A percentile compares a stretch with the other conserved stretches of the same genome.
Conservation (phyloP, 202 grass and related monocot species). For the Panicum hallii region DNA sequence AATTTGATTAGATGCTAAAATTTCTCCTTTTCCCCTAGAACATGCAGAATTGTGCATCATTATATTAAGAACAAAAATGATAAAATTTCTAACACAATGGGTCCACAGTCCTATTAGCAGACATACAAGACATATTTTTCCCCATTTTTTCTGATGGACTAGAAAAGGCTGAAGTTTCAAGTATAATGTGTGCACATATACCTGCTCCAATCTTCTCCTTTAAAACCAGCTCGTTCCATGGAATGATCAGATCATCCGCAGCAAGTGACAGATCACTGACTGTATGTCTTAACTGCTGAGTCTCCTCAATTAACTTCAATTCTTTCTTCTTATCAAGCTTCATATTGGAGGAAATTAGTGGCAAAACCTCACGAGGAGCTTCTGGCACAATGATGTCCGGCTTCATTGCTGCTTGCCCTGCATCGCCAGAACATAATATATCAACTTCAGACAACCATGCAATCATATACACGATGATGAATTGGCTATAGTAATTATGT, state of each 20-base stretch:
- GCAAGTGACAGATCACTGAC: conserved; percentile 72
- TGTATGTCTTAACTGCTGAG: conserved; percentile 49
- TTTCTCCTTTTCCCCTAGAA: neutral
- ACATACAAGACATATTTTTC: neutral
- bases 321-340: conserved; percentile 75
- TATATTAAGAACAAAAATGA: neutral
- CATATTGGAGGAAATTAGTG: conserved; percentile 62
- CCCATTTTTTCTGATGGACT: neutral
- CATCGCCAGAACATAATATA: conserved; percentile 44
- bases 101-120: conserved; percentile 10
- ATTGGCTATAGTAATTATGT: conserved; percentile 8
- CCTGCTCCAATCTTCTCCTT: conserved; percentile 99
- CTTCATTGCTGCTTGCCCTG: conserved; percentile 47
- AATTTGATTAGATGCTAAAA: conserved; percentile 32
- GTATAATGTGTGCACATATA: conserved; percentile 39
- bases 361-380: conserved; percentile 55
- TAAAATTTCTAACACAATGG: conserved; percentile 20
- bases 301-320: conserved; percentile 56
- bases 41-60: neutral
- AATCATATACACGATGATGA: conserved; percentile 7
- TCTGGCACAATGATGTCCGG: conserved; percentile 46
- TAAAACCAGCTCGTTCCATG: conserved; percentile 84
- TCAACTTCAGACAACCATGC: conserved; percentile 38
- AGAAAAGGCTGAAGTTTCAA: conserved; percentile 20
- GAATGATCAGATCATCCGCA: conserved; percentile 79